Evolutionary conservation across 139 green algal genomes (phyloP).

Genomic region (Tetraselmis striata): DNA sequence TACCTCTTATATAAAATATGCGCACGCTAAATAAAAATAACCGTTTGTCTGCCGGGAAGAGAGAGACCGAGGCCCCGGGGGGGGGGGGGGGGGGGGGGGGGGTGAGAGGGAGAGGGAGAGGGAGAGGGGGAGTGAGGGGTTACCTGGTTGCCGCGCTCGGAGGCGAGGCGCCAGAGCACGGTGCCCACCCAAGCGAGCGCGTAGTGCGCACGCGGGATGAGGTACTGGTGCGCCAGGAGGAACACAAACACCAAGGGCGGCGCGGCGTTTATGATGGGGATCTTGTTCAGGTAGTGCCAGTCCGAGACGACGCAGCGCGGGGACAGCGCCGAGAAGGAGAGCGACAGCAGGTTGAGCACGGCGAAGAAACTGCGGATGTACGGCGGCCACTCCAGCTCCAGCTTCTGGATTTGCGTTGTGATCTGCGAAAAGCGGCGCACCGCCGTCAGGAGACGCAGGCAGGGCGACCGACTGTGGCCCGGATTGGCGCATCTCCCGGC

Average conservation of each 20-base stretch:
- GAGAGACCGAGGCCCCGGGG: no score
- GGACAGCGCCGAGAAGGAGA: not conserved
- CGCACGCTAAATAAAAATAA: no score
- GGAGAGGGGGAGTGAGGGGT: no score
- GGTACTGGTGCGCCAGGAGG: not conserved
- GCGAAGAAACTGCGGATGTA: not conserved
- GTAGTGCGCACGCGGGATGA: not conserved
- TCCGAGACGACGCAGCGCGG: not conserved
- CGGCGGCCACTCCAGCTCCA: not conserved
- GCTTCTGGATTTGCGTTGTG: not conserved
- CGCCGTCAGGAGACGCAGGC: no score
- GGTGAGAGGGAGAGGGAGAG: no score
- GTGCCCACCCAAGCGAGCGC: not conserved
- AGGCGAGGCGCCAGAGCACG: not conserved
- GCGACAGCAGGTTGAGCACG: not conserved
- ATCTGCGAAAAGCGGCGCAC: no score
- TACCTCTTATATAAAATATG: no score
- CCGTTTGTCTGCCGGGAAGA: no score
- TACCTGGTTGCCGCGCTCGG: no score
- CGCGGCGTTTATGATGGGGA: not conserved
- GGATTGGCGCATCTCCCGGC: no score
- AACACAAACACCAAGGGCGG: not conserved
- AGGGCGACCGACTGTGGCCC: no score
- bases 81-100: no score
- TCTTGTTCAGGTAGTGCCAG: not conserved